Evolutionary conservation across 192 early-diverging fungal species (phyloP), one percentile per base, ranked within the genome.

Genomic region (Entrophospora sp.): DNA sequence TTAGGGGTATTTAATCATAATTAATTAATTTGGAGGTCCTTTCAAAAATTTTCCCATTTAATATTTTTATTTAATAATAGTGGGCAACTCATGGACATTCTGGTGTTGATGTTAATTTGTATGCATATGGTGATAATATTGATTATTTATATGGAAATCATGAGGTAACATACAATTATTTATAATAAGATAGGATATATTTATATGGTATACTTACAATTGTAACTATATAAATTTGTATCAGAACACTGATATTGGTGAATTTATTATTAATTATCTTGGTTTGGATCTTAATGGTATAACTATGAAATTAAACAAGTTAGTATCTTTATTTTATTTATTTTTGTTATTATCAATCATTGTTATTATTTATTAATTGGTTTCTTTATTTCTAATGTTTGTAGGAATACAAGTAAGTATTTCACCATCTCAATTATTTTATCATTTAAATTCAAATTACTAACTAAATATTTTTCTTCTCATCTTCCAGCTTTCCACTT

Each of bases 41-140:
- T 61, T 45, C 44, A 36, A 69, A 66, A 31, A 32, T 58, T 37
- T 44, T n/a, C n/a, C n/a, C n/a, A n/a, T n/a, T n/a, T n/a, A n/a
- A n/a, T n/a, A n/a, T 53, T 37, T 57, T 43, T 24, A 65, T 57
- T 35, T 57, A n/a, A 27, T 36, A 71, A 44, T 52, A 78, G 51
- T 91, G 87, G 89, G 75, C 92, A 9, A 96, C 96, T 0, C 89
- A 89, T 73, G 94, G 94, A 5, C 96, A 99, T 68, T 89, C 89
- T 48, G 94, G 86, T 2, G 92, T 96, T 14, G 96, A 99, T 73
- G 96, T 99, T 10, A 97, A 84, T 24, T 66, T 90, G 10, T 90
- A 85, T 68, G 87, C 88, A 0, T 74, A 77, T 36, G 84, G 86
- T 3, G 40, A 53, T 9, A 67, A 66, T 4, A 75, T 70, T 16